Conservation (phyloP, 805 yeast species). For the Starmerella riodocensis region DNA sequence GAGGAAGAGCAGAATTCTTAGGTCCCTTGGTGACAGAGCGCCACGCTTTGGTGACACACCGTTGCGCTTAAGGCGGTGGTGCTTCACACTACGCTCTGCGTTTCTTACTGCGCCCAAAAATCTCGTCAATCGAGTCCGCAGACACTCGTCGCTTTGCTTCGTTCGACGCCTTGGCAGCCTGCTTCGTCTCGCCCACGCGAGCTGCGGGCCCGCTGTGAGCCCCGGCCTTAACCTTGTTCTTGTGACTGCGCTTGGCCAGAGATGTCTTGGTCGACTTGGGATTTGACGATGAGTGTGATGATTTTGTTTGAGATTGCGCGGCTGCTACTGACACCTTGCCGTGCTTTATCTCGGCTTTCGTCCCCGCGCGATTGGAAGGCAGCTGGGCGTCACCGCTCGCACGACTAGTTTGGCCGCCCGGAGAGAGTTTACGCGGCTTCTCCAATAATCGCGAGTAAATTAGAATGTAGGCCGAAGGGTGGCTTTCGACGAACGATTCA, state of each 20-base stretch:
- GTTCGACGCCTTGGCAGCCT: neutral
- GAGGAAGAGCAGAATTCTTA: too few relatives aligned
- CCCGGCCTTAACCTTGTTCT: neutral
- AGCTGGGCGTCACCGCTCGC: too few relatives aligned
- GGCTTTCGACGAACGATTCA: slow-evolving; percentile 61
- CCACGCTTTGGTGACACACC: too few relatives aligned
- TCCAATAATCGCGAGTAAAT: slow-evolving; percentile 49
- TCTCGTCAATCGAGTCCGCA: slow-evolving; percentile 23
- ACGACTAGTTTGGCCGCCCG: neutral
- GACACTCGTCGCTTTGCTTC: slow-evolving; percentile 3
- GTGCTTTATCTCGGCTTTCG: neutral
- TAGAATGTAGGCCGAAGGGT: slow-evolving; percentile 82
- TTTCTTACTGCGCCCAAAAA: slow-evolving; percentile 17
- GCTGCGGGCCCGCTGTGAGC: neutral
- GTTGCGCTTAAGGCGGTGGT: neutral
- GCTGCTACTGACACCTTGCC: neutral
- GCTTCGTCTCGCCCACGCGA: neutral
- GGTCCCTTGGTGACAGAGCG: too few relatives aligned
- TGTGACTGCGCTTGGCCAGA: neutral
- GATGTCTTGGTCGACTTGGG: neutral
- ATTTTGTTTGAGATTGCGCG: neutral
- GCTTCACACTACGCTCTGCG: neutral
- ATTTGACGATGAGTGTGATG: neutral
- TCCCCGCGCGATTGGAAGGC: neutral
- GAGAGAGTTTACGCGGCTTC: neutral